Conservation (phyloP, 2,329 filamentous ascomycete species). For the Aspergillus sp. region DNA sequence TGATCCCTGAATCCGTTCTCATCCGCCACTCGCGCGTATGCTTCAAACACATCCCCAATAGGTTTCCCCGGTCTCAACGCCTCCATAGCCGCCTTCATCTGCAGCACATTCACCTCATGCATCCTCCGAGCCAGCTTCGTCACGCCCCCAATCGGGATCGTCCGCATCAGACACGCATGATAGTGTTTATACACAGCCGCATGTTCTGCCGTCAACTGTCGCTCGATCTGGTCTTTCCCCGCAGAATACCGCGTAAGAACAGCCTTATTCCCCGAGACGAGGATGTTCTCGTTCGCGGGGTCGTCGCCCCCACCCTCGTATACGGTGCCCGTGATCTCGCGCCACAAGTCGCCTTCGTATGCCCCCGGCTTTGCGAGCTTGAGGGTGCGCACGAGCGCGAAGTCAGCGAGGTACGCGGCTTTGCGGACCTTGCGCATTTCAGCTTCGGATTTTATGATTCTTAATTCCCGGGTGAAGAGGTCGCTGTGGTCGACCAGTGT, state of each 20-base stretch:
- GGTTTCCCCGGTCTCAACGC: conserved; percentile 27
- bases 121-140: conserved; percentile 28
- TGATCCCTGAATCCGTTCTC: conserved; percentile 33
- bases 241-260: conserved; percentile 35
- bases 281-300: conserved; percentile 37
- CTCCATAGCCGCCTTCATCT: conserved; percentile 28
- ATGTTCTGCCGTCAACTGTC: conserved; percentile 35
- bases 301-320: conserved; percentile 39
- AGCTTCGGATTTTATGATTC: conserved; percentile 34
- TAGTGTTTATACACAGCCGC: conserved; percentile 37
- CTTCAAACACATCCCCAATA: conserved; percentile 29
- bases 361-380: conserved; percentile 37
- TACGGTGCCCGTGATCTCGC: conserved; percentile 35
- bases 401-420: conserved; percentile 35
- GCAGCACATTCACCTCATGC: conserved; percentile 28
- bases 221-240: conserved; percentile 31
- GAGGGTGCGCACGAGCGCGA: conserved; percentile 34
- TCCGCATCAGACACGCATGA: conserved; percentile 35
- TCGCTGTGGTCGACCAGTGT: conserved; percentile 31
- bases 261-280: conserved; percentile 35
- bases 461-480: conserved; percentile 31
- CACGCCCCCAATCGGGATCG: conserved; percentile 30
- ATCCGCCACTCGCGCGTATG: conserved; percentile 31
- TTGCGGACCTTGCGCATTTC: conserved; percentile 31
- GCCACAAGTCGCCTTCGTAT: conserved; percentile 38